Percentiles rank a stretch among this genome's conserved stretches.
phyloP scores from a whole-genome alignment of 2,329 filamentous ascomycete genomes.

The Aspergillus unguis region DNA sequence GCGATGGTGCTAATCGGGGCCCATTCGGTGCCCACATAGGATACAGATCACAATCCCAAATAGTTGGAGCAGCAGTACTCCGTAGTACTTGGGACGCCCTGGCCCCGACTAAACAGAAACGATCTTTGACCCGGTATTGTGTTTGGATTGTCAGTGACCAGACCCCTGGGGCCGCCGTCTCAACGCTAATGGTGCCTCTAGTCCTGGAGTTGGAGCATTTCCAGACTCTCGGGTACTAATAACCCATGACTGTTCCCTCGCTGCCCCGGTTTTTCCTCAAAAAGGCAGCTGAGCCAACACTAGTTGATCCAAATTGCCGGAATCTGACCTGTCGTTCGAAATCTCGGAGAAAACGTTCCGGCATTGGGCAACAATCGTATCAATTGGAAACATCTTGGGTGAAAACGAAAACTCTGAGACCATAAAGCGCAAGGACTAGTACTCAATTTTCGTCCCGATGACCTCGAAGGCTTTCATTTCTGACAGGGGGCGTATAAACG shows the following conservation, averaged over 20 bases:
- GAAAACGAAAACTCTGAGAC: not conserved
- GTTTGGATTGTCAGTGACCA: slow-evolving; percentile 1
- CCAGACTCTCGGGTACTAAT: slow-evolving; percentile 5
- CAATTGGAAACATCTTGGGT: not conserved
- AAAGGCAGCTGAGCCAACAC: not conserved
- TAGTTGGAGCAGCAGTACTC: slow-evolving; percentile 1
- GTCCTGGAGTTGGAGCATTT: slow-evolving; percentile 1
- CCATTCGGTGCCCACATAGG: not conserved
- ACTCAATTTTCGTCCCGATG: not conserved
- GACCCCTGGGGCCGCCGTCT: slow-evolving; percentile 4
- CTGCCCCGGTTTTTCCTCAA: slow-evolving; percentile 3
- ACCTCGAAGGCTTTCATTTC: not conserved
- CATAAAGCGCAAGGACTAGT: not conserved
- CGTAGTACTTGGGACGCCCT: slow-evolving; percentile 2
- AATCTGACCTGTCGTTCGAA: slow-evolving; percentile 4
- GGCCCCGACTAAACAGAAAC: slow-evolving; percentile 1
- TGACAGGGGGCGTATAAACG: not conserved
- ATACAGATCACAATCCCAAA: not conserved
- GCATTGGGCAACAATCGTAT: not conserved
- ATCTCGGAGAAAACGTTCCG: not conserved
- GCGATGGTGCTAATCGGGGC: not conserved
- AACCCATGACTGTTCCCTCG: not conserved
- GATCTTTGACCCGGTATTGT: slow-evolving; percentile 9
- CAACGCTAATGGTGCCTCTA: not conserved
- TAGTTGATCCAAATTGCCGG: slow-evolving; percentile 7